These are phyloP conservation scores for Ceratocystis papillata DNA, from an alignment of 2,329 filamentous ascomycete species.

Conservation along the genomic window DNA sequence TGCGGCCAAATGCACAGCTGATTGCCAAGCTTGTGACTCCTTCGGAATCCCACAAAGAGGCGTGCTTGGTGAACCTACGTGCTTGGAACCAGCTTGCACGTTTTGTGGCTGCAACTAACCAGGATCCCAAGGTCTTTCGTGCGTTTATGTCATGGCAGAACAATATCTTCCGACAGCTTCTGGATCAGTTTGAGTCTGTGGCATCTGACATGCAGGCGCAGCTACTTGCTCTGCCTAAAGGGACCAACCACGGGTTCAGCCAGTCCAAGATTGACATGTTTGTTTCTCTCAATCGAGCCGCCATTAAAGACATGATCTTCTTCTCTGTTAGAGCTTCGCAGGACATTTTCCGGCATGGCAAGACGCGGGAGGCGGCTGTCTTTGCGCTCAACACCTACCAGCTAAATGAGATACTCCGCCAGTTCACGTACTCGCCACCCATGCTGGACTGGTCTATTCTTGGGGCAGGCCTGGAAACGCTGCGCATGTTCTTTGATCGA, in stretches of 20 bases:
- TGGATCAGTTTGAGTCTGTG: slow-evolving; percentile 48
- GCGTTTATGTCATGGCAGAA: slow-evolving; percentile 42
- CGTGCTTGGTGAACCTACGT: slow-evolving; percentile 52
- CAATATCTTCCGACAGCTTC: slow-evolving; percentile 45
- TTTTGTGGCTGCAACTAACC: slow-evolving; percentile 43
- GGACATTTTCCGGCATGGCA: slow-evolving; percentile 40
- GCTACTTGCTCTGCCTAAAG: slow-evolving; percentile 39
- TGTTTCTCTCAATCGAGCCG: slow-evolving; percentile 42
- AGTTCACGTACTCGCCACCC: slow-evolving; percentile 36
- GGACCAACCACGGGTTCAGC: slow-evolving; percentile 34
- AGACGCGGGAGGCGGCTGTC: slow-evolving; percentile 38
- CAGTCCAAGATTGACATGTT: slow-evolving; percentile 40
- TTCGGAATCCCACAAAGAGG: slow-evolving; percentile 53
- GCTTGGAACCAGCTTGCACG: slow-evolving; percentile 53
- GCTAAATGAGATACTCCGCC: slow-evolving; percentile 42
- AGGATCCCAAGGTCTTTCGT: slow-evolving; percentile 39
- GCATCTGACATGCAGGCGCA: slow-evolving; percentile 48
- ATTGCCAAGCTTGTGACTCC: slow-evolving; percentile 51
- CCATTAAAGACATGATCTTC: slow-evolving; percentile 43
- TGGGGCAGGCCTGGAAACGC: slow-evolving; percentile 36
- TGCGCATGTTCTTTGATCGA: slow-evolving; percentile 38
- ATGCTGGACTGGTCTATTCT: slow-evolving; percentile 40
- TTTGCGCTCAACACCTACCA: slow-evolving; percentile 42
- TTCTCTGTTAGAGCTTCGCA: slow-evolving; percentile 40
- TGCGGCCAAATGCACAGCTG: slow-evolving; percentile 43